Conservation (phyloP, 2,329 filamentous ascomycete genomes). For the Aspergillus sojae region DNA sequence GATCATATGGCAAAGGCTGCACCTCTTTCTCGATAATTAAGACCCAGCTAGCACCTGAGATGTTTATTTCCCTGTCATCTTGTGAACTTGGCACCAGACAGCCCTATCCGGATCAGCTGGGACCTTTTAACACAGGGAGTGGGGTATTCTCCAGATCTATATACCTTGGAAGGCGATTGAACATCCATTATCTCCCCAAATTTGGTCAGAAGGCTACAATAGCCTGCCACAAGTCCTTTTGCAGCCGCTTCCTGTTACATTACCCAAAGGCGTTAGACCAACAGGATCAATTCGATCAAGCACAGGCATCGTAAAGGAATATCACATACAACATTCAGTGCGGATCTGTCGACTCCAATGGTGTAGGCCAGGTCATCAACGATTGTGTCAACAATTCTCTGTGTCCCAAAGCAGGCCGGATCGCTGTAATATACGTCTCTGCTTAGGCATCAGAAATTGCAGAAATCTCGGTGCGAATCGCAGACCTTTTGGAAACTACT, state of each 20-base stretch:
- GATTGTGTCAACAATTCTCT: slow-evolving; percentile 59
- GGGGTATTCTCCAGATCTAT: neutral
- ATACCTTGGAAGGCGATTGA: slow-evolving; percentile 33
- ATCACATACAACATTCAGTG: slow-evolving; percentile 59
- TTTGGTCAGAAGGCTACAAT: slow-evolving; percentile 30
- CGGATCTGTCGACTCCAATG: slow-evolving; percentile 56
- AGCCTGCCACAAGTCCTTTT: slow-evolving; percentile 48
- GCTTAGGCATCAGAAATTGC: neutral
- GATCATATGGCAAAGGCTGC: slow-evolving; percentile 5
- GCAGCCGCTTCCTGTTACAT: slow-evolving; percentile 42
- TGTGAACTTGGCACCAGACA: slow-evolving; percentile 54
- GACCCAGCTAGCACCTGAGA: slow-evolving; percentile 57
- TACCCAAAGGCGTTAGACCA: neutral
- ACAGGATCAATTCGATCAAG: neutral
- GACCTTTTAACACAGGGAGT: neutral
- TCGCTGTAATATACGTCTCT: slow-evolving; percentile 68
- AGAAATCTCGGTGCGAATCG: neutral
- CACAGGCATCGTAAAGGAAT: neutral
- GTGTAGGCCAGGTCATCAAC: slow-evolving; percentile 65
- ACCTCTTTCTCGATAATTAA: slow-evolving; percentile 68
- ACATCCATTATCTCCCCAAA: slow-evolving; percentile 41
- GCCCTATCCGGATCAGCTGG: slow-evolving; percentile 43
- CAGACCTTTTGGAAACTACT: slow-evolving; percentile 59
- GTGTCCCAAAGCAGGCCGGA: slow-evolving; percentile 60
- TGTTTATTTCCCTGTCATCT: slow-evolving; percentile 48